Evolutionary conservation across 148 eudicot species (phyloP).

Genomic region (Salicornia ramosissima): DNA sequence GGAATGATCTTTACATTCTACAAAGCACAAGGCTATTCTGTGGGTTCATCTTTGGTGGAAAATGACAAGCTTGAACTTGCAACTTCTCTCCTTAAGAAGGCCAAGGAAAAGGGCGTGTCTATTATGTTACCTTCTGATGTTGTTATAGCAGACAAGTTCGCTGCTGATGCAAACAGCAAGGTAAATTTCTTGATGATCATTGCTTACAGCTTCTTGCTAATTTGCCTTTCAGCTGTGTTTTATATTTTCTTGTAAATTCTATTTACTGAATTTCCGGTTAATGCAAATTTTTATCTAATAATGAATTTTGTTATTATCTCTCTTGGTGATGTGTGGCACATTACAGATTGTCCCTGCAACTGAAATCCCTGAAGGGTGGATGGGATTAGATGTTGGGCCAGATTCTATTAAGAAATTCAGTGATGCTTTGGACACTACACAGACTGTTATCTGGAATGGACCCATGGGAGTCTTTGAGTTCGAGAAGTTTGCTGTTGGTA

Average conservation of each 20-base stretch:
- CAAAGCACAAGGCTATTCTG: slow-evolving; percentile 87
- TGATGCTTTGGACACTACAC: slow-evolving; percentile 75
- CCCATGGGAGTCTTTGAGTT: slow-evolving; percentile 98
- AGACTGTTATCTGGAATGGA: slow-evolving; percentile 93
- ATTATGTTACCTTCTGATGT: slow-evolving; percentile 79
- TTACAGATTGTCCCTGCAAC: slow-evolving; percentile 76
- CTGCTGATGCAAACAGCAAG: slow-evolving; percentile 96
- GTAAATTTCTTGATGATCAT: slow-evolving; percentile 29
- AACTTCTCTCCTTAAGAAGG: slow-evolving; percentile 71
- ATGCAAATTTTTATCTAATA: background rate
- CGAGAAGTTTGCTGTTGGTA: slow-evolving; percentile 69
- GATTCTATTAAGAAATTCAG: slow-evolving; percentile 75
- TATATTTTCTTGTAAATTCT: background rate
- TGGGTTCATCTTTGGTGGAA: slow-evolving; percentile 87
- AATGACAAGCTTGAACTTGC: slow-evolving; percentile 83
- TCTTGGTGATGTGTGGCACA: slow-evolving; percentile 3
- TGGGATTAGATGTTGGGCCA: slow-evolving; percentile 97
- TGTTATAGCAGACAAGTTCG: slow-evolving; percentile 86
- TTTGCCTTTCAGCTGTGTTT: background rate
- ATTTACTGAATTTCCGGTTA: background rate
- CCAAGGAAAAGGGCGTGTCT: slow-evolving; percentile 81
- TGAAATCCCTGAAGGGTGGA: slow-evolving; percentile 90
- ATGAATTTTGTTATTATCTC: no score
- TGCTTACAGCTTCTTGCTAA: background rate
- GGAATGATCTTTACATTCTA: slow-evolving; percentile 94